These are phyloP conservation scores for Pythium sukuiense DNA, from an alignment of 352 stramenopile genomes.

Conservation along the genomic window DNA sequence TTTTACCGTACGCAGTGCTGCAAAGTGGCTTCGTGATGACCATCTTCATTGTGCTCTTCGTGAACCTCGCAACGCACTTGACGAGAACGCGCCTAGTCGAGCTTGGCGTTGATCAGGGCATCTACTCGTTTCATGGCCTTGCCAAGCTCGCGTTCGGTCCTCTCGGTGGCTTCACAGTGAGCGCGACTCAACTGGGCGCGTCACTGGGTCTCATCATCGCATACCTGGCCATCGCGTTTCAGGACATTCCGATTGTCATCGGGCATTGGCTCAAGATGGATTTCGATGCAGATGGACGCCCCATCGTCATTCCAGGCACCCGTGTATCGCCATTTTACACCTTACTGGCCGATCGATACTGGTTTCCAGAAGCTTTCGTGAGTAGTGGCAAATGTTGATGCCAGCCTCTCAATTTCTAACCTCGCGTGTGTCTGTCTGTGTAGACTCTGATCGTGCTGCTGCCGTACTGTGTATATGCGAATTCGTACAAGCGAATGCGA, in stretches of 20 bases:
- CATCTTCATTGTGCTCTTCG: conserved; percentile 35
- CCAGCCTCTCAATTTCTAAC: not conserved
- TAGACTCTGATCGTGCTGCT: conserved; percentile 39
- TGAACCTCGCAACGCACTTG: conserved; percentile 32
- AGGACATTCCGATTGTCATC: conserved; percentile 43
- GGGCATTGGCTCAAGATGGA: conserved; percentile 37
- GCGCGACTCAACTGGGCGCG: conserved; percentile 33
- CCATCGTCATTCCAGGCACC: conserved; percentile 20
- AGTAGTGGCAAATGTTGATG: conserved; percentile 1
- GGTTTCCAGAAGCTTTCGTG: conserved; percentile 15
- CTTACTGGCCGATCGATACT: conserved; percentile 30
- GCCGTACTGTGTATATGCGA: conserved; percentile 38
- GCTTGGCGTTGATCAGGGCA: conserved; percentile 44
- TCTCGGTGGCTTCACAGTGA: conserved; percentile 32
- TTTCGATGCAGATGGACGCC: conserved; percentile 29
- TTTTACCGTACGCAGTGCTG: conserved; percentile 42
- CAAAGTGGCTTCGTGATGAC: conserved; percentile 48
- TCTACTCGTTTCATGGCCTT: conserved; percentile 58
- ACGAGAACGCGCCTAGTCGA: conserved; percentile 41
- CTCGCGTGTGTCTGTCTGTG: not conserved
- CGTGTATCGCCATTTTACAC: conserved; percentile 18
- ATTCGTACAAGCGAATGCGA: conserved; percentile 36
- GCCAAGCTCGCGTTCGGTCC: conserved; percentile 43
- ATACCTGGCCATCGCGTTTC: conserved; percentile 45
- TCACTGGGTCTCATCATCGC: conserved; percentile 42